These are phyloP conservation scores for Curvularia lunata DNA, from an alignment of 2,329 filamentous ascomycete genomes.

Conservation along the genomic window DNA sequence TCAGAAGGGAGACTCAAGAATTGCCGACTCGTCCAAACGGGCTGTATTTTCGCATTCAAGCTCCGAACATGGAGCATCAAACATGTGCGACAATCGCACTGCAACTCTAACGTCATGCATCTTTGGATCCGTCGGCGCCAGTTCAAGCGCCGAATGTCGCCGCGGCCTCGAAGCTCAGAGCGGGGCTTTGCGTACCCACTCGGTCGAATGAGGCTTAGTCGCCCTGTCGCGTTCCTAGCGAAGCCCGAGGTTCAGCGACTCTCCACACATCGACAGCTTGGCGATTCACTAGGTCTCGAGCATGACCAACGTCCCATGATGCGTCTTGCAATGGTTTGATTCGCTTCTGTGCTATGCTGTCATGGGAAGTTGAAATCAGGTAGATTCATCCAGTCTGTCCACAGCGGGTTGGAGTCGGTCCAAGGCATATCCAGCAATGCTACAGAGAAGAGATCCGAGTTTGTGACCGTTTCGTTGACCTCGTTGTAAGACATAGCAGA, in stretches of 20 bases:
- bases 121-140: slow-evolving; percentile 10
- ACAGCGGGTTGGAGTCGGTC: slow-evolving; percentile 57
- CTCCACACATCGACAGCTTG: neutral
- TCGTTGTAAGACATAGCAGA: slow-evolving; percentile 74
- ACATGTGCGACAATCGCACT: slow-evolving; percentile 7
- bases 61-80: slow-evolving; percentile 10
- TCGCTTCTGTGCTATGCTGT: neutral
- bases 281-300: neutral
- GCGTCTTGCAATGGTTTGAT: neutral
- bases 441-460: slow-evolving; percentile 65
- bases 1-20: slow-evolving; percentile 7
- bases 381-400: slow-evolving; percentile 46
- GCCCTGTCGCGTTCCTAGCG: neutral
- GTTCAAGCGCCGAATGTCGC: slow-evolving; percentile 12
- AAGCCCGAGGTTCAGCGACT: slow-evolving; percentile 8
- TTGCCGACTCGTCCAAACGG: slow-evolving; percentile 2
- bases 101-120: slow-evolving; percentile 15
- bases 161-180: slow-evolving; percentile 4
- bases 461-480: slow-evolving; percentile 69
- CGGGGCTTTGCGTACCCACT: slow-evolving; percentile 10
- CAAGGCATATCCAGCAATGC: slow-evolving; percentile 63
- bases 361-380: slow-evolving; percentile 42
- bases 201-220: slow-evolving; percentile 11
- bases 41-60: slow-evolving; percentile 2
- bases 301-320: neutral